These are phyloP conservation scores for Dryadomyces quercus-mongolicae DNA, from an alignment of 2,329 filamentous ascomycete genomes.

Conservation along the genomic window DNA sequence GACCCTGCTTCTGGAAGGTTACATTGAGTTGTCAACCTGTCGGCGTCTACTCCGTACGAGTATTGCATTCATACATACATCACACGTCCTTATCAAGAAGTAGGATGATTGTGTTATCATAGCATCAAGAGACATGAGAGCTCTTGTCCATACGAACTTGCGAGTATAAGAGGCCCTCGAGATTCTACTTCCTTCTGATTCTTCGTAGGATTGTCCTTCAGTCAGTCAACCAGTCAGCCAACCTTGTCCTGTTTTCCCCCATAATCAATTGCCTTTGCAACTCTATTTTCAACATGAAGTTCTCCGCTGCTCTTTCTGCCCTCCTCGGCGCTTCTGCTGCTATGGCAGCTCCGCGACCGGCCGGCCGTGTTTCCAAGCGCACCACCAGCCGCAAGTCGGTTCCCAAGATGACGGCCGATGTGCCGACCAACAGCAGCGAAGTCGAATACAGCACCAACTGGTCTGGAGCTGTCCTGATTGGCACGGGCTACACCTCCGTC, in stretches of 20 bases:
- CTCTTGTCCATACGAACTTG: too few relatives aligned
- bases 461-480: slow-evolving; percentile 4
- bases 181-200: too few relatives aligned
- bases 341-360: neutral
- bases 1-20: neutral
- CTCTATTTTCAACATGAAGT: neutral
- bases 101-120: neutral
- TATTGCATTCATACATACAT: neutral
- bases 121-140: neutral
- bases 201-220: neutral
- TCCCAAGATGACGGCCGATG: neutral
- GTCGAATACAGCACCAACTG: slow-evolving; percentile 1
- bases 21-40: neutral
- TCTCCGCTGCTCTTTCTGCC: neutral
- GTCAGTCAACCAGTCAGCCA: neutral
- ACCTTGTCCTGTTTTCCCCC: neutral
- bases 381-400: neutral
- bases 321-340: neutral
- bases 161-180: neutral
- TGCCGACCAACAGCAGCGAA: neutral
- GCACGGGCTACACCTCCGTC: slow-evolving; percentile 9
- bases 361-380: neutral
- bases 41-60: neutral
- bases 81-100: neutral
- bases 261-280: neutral